phyloP scores from a whole-genome alignment of 192 early-diverging fungal genomes.

The Mortierella hygrophila region DNA sequence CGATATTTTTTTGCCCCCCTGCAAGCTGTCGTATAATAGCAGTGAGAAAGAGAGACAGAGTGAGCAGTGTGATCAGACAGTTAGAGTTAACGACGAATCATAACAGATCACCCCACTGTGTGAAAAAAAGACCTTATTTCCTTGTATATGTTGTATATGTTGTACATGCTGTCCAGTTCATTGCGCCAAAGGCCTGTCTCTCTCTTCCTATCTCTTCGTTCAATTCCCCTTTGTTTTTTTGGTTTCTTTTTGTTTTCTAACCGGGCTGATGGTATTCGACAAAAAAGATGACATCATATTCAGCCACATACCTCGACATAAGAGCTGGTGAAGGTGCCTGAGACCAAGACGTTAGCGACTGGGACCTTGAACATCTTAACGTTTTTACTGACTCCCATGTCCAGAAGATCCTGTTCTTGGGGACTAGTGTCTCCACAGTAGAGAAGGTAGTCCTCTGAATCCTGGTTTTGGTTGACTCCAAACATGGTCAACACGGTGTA shows the following conservation, averaged over 20 bases:
- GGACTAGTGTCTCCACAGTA: constrained; percentile 46
- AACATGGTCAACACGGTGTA: constrained; percentile 42
- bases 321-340: constrained; percentile 51
- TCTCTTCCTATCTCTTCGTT: not conserved
- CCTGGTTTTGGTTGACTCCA: constrained; percentile 16
- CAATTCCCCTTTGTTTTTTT: not conserved
- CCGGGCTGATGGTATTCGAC: no score
- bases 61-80: not conserved
- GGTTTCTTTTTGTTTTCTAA: not conserved
- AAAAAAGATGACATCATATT: not conserved
- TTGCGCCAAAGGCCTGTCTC: no score
- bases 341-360: constrained; percentile 34
- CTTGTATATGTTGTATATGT: no score
- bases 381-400: not conserved
- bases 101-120: no score
- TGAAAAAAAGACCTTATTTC: not conserved
- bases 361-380: constrained; percentile 45
- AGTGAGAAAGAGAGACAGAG: not conserved
- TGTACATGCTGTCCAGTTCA: no score
- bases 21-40: constrained; percentile 33
- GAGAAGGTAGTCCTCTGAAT: constrained; percentile 53
- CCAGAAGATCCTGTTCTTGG: constrained; percentile 9
- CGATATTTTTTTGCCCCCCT: constrained; percentile 36
- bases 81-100: not conserved
- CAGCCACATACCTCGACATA: constrained; percentile 62